Base-by-base conservation (phyloP, 23 red algal genomes). In the Gracilariopsis chorda region DNA sequence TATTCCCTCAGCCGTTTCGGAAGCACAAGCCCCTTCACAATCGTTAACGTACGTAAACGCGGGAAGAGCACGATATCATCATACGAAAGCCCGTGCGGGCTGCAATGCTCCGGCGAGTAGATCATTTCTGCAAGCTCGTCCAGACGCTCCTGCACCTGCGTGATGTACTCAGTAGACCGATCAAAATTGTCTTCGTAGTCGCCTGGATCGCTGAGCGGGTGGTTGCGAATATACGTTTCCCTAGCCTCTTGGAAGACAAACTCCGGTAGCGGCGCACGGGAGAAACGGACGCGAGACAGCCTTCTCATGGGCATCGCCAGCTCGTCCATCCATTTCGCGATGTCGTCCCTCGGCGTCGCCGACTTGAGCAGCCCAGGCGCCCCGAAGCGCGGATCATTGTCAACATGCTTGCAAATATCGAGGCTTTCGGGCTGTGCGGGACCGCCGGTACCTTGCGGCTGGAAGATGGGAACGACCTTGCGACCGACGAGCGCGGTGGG, bases 381-480 rank as follows among this genome's bases (percentile, higher is more conserved):
- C 4, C 87, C 87, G 59, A 62, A 91, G 1, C 37, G 37, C 17
- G 62, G 36, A 27, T 93, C 79, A 19, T 29, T 29, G 25, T 93
- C 90, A n/a, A 93, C 79, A 23, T 20, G 17, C 0, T 29, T 36
- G 55, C 49, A 60, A 44, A 93, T 93, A 34, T 93, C 90, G 17
- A 93, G 48, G 16, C 77, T 84, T 33, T 93, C 90, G 7, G 48
- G 25, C 17, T 51, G 29, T 4, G 55, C 78, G 74, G 24, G 43
- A 13, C 61, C 74, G 23, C 16, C 49, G 27, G 74, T 37, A 30
- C 87, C 77, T 19, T 14, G 10, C 2, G 79, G 55, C 56, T 87
- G 70, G 56, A 93, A 84, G 69, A 93, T 93, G 30, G 90, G 90
- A 23, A 93, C 80, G 23, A 93, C 39, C 59, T 93, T 93, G n/a